phyloP scores from a whole-genome alignment of 371 early-diverging fungal species.

The Catenaria anguillulae region DNA sequence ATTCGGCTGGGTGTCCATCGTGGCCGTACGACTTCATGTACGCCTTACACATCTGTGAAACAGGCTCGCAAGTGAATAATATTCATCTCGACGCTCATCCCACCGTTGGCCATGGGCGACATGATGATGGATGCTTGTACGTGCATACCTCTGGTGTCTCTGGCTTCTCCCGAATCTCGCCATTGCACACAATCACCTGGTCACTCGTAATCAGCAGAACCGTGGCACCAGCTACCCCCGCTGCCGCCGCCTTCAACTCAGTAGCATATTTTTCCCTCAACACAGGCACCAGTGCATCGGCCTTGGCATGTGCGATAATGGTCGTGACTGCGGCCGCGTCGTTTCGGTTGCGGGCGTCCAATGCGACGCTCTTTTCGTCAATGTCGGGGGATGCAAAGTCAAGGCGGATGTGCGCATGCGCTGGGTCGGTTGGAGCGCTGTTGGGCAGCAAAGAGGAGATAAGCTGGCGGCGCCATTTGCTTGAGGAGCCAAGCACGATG shows the following conservation, averaged over 20 bases:
- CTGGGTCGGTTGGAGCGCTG: no score
- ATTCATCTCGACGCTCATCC: conserved; percentile 12
- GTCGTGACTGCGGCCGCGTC: not conserved
- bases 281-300: conserved; percentile 19
- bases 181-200: conserved; percentile 24
- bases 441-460: not conserved
- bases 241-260: no score
- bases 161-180: conserved; percentile 30
- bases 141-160: conserved; percentile 2
- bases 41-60: no score
- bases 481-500: conserved; percentile 2
- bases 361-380: not conserved
- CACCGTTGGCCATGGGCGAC: not conserved
- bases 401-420: not conserved
- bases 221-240: no score
- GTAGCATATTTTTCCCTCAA: no score
- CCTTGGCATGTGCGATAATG: conserved; percentile 21
- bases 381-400: not conserved
- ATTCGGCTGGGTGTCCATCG: no score
- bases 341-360: not conserved
- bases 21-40: conserved; percentile 20
- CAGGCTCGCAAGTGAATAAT: no score
- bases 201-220: conserved; percentile 15
- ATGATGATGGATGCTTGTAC: conserved; percentile 3
- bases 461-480: not conserved